Base-by-base conservation (phyloP, 345 rosid species). In the Syzygium oleosum region DNA sequence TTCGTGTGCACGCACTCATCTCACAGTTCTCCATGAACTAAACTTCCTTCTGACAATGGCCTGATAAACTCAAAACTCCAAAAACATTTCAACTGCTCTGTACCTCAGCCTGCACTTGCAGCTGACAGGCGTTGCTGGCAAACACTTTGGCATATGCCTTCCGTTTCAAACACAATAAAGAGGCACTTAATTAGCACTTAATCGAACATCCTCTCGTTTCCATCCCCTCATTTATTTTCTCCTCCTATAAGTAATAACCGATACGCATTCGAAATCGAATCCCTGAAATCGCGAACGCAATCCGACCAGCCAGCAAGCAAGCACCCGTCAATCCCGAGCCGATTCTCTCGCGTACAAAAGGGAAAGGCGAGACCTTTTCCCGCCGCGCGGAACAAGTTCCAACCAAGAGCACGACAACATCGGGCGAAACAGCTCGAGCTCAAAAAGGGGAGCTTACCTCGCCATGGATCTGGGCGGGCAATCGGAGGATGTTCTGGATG, bases 401-500 rank as follows among this genome's bases (percentile, higher is more conserved):
- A 31, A 34, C 79, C 1, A 34, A 41, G 27, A 73, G 79, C 46
- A 9, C 43, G 7, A 16, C 73, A n/a, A 5, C 2, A 1, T 1
- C 7, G 43, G 43, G 43, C 78, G 49, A 73, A 73, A 73, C 49
- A 41, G 38, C 49, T 34, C 49, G 49, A 34, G 21, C 38, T 2
- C 14, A 34, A 19, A 38, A 65, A 41, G 27, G 25, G 49, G 80
- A 41, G 25, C 27, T 6, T 38, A 73, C 80, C 80, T 73, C 80
- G 21, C 80, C 80, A 38, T 41, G 84, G 63, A 91, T 88, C 84
- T 92, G 94, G 87, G 89, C 87, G 23, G 96, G 94, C 52, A 93
- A 89, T 87, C 98, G 91, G 92, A 98, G 90, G 94, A 92, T 92
- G 88, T 94, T 94, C 84, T 96, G 96, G 41, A 98, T 95, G 7